Conservation (phyloP, 768 basidiomycete species). For the Mycena belliarum region DNA sequence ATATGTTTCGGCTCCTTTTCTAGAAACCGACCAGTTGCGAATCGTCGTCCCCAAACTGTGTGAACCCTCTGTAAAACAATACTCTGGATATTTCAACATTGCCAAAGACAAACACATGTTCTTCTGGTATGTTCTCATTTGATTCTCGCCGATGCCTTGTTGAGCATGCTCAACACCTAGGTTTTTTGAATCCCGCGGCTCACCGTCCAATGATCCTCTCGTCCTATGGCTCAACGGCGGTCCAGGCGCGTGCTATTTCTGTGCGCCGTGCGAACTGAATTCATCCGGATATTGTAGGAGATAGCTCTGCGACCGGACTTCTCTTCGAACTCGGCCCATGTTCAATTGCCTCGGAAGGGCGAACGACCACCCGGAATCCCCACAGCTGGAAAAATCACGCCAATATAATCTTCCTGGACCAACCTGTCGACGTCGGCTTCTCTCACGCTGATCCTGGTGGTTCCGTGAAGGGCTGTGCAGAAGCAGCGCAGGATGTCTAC, state of each 20-base stretch:
- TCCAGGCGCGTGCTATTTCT: slow-evolving; percentile 26
- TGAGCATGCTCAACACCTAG: slow-evolving; percentile 27
- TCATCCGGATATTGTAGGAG: slow-evolving; percentile 10
- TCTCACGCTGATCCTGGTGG: slow-evolving; percentile 39
- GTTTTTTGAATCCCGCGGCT: slow-evolving; percentile 65
- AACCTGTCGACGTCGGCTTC: slow-evolving; percentile 47
- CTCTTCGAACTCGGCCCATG: slow-evolving; percentile 77
- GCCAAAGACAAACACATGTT: slow-evolving; percentile 57
- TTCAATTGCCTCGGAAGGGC: slow-evolving; percentile 50
- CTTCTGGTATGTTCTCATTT: slow-evolving; percentile 46
- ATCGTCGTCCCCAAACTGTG: slow-evolving; percentile 13
- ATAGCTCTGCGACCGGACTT: slow-evolving; percentile 48
- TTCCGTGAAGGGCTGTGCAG: slow-evolving; percentile 43
- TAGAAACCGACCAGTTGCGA: slow-evolving; percentile 5
- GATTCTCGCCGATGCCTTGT: too few relatives aligned
- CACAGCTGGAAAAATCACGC: slow-evolving; percentile 49
- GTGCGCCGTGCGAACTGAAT: background rate
- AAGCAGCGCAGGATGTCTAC: slow-evolving; percentile 50
- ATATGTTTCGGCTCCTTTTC: background rate
- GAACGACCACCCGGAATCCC: slow-evolving; percentile 31
- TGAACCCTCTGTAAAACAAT: slow-evolving; percentile 27
- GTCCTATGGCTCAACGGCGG: slow-evolving; percentile 69
- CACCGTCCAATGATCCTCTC: slow-evolving; percentile 61
- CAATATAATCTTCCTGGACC: slow-evolving; percentile 37
- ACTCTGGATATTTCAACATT: slow-evolving; percentile 61